These are phyloP conservation scores for Catunica adiposa DNA, from an alignment of 2,329 filamentous ascomycete genomes.

Conservation along the genomic window DNA sequence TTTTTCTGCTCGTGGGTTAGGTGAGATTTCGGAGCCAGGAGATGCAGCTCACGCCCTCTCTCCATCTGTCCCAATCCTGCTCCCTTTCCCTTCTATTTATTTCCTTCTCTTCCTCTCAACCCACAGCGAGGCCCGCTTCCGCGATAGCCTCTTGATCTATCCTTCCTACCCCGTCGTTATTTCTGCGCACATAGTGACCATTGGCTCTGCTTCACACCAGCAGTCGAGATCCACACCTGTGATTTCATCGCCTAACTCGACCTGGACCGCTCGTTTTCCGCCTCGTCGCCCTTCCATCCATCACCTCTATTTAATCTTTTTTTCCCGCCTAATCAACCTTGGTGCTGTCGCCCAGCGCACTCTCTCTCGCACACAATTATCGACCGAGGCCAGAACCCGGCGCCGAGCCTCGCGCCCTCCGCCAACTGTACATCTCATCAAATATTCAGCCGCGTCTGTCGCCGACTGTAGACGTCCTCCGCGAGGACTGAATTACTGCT, in stretches of 20 bases:
- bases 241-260: too few species aligned
- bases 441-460: background rate
- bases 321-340: background rate
- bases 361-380: background rate
- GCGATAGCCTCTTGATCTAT: constrained; percentile 8
- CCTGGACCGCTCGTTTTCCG: background rate
- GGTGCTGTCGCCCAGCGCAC: too few species aligned
- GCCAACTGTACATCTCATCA: background rate
- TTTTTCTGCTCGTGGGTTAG: constrained; percentile 17
- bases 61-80: constrained; percentile 16
- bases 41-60: constrained; percentile 14
- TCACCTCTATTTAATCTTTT: background rate
- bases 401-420: background rate
- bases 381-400: background rate
- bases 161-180: background rate
- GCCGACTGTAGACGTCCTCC: background rate
- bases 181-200: background rate
- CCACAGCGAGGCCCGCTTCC: constrained; percentile 10
- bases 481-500: background rate
- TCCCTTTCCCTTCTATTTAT: constrained; percentile 16
- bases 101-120: constrained; percentile 15
- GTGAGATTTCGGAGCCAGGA: constrained; percentile 15
- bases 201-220: background rate
- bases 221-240: too few species aligned
- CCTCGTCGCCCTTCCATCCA: background rate